Base-by-base conservation (phyloP, 2,329 filamentous ascomycete species). In the Ceratocystis alfenasii region DNA sequence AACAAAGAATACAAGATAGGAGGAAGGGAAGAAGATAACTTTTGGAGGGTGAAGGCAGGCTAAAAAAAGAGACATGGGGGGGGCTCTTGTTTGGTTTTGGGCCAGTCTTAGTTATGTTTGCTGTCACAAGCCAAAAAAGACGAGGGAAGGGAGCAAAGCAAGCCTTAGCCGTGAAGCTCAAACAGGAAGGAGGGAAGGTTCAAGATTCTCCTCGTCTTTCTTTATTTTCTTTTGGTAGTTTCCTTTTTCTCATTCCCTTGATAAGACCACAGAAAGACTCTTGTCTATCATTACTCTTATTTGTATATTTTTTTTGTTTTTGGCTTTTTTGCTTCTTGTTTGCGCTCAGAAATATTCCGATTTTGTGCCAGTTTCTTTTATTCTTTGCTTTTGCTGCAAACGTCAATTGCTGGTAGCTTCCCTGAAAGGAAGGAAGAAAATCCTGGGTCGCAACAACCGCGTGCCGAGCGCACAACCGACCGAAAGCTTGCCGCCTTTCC, bases 401-500 rank as follows among this genome's bases (percentile, higher is more conserved):
- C 53, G 53, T 48, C 44, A 33, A 20, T 22, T 5, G 3, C n/a
- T 17, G 2, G 25, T 33, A 25, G 15, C 46, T 55, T 46, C 41
- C 30, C 62, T 22, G 10, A 62, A 4, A 15, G 36, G 28, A 41
- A 45, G 41, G 44, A 62, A 33, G 45, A 46, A 46, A 46, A 62
- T 12, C 41, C 28, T 48, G 41, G 36, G 59, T 28, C 59, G 33
- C 20, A 62, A 62, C 61, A 62, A 22, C 61, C 61, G 61, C 61
- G 61, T 48, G 61, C 61, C 61, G 61, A 62, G 45, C 33, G 61
- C 20, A 30, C 22, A 62, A 45, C 61, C 61, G 61, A 30, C n/a
- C 53, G 17, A 62, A 41, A 41, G 36, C 36, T 41, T 12, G 36
- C 10, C 36, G 36, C 10, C 36, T 41, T 41, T 41, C 36, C 36